These are phyloP conservation scores for Lophium mytilinum DNA, from an alignment of 495 filamentous ascomycete species.

Conservation along the genomic window DNA sequence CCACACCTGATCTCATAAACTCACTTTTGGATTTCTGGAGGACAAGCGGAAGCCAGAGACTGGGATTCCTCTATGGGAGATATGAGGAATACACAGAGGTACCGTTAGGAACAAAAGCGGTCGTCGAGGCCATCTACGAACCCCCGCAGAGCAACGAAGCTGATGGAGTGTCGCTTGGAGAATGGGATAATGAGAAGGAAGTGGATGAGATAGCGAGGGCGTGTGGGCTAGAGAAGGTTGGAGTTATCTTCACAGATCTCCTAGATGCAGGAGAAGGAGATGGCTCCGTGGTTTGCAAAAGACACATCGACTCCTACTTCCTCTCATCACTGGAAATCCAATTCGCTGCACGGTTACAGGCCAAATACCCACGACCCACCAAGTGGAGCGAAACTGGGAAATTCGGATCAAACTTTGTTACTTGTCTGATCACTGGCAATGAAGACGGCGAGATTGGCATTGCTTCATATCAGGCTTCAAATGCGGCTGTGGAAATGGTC, in stretches of 20 bases:
- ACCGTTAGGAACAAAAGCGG: conserved; percentile 87
- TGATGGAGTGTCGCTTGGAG: conserved; percentile 81
- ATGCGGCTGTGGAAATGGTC: conserved; percentile 94
- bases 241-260: conserved; percentile 93
- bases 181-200: conserved; percentile 82
- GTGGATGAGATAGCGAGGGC: conserved; percentile 71
- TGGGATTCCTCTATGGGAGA: conserved; percentile 86
- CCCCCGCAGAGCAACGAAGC: conserved; percentile 83
- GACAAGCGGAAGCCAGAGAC: conserved; percentile 64
- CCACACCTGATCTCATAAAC: conserved; percentile 72
- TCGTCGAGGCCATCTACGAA: conserved; percentile 97
- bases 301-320: conserved; percentile 91
- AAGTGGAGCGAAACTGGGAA: conserved; percentile 95
- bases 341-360: conserved; percentile 82
- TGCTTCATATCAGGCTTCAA: conserved; percentile 88
- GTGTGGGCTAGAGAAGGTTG: conserved; percentile 84
- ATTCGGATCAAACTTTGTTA: conserved; percentile 96
- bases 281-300: conserved; percentile 84
- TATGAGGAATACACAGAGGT: conserved; percentile 90
- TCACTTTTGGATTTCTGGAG: conserved; percentile 88
- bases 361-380: conserved; percentile 76
- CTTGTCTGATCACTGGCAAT: conserved; percentile 87
- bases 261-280: conserved; percentile 72
- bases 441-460: conserved; percentile 81
- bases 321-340: conserved; percentile 86